These are phyloP conservation scores for Penicillium sclerotiorum DNA, from an alignment of 2,329 filamentous ascomycete species.

Conservation along the genomic window DNA sequence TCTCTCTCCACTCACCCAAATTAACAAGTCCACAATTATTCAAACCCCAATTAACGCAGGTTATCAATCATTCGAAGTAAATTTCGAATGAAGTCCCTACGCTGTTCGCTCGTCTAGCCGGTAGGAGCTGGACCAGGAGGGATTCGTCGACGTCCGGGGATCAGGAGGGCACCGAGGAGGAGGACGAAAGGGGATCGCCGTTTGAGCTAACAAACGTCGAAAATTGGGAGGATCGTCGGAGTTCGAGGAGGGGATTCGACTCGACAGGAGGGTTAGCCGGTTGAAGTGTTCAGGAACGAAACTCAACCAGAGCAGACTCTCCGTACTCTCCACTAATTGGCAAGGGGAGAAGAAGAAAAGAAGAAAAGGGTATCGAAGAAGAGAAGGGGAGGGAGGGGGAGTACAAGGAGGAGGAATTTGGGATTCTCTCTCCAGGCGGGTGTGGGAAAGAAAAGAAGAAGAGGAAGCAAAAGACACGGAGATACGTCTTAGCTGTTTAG, in stretches of 20 bases:
- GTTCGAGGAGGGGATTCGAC: constrained; percentile 42
- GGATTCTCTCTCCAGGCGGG: constrained; percentile 46
- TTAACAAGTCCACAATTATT: constrained; percentile 19
- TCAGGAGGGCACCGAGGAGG: constrained; percentile 34
- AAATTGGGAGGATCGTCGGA: constrained; percentile 34
- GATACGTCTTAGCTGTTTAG: too few relatives aligned
- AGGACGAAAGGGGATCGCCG: constrained; percentile 32
- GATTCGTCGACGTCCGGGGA: constrained; percentile 34
- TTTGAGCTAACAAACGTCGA: constrained; percentile 47
- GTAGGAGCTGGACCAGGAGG: constrained; percentile 41
- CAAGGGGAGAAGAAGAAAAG: constrained; percentile 29
- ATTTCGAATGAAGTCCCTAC: constrained; percentile 30
- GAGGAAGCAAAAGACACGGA: constrained; percentile 31
- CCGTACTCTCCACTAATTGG: constrained; percentile 44
- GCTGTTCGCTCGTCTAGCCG: constrained; percentile 41
- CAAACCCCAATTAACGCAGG: constrained; percentile 15
- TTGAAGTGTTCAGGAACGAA: constrained; percentile 30
- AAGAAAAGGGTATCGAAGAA: constrained; percentile 37
- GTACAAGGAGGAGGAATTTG: constrained; percentile 40
- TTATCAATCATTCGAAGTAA: constrained; percentile 22
- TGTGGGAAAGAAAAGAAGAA: constrained; percentile 42
- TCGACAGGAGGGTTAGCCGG: constrained; percentile 41
- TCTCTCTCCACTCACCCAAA: constrained; percentile 22
- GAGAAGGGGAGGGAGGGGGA: constrained; percentile 35
- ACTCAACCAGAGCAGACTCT: constrained; percentile 38